Evolutionary conservation across 495 filamentous ascomycete species (phyloP).

Genomic region (Hypoxylon subgilvum): DNA sequence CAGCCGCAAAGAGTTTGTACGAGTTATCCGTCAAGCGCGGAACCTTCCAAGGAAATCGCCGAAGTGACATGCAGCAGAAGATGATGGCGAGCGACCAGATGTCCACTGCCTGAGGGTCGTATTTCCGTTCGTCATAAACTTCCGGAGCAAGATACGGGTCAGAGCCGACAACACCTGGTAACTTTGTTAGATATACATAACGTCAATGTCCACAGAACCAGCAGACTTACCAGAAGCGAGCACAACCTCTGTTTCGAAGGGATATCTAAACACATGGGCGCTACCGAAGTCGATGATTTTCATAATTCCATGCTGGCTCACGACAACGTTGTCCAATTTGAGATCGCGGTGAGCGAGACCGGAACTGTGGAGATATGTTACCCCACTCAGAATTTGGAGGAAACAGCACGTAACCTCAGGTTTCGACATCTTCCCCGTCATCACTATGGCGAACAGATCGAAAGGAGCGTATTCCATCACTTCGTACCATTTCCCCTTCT

Average conservation of each 20-base stretch:
- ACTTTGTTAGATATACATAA: slow-evolving; percentile 16
- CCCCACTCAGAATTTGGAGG: slow-evolving; percentile 91
- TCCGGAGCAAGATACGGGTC: slow-evolving; percentile 97
- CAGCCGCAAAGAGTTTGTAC: slow-evolving; percentile 86
- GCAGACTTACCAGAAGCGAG: slow-evolving; percentile 76
- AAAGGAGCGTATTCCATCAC: slow-evolving; percentile 99
- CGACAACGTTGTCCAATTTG: slow-evolving; percentile 97
- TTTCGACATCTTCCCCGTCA: slow-evolving; percentile 97
- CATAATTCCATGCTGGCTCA: slow-evolving; percentile 97
- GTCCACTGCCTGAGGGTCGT: slow-evolving; percentile 92
- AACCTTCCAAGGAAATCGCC: slow-evolving; percentile 97
- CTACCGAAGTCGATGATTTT: slow-evolving; percentile 99
- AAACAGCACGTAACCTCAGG: slow-evolving; percentile 91
- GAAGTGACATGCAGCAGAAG: slow-evolving; percentile 97
- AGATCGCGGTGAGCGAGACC: slow-evolving; percentile 94
- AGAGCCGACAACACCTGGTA: slow-evolving; percentile 91
- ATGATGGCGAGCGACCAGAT: slow-evolving; percentile 99
- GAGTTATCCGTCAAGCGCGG: slow-evolving; percentile 91
- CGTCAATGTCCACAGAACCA: not conserved
- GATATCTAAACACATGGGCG: slow-evolving; percentile 94
- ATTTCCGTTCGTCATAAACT: slow-evolving; percentile 92
- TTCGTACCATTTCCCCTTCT: slow-evolving; percentile 95
- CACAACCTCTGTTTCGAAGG: slow-evolving; percentile 92
- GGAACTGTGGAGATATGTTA: slow-evolving; percentile 98
- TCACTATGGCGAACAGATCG: slow-evolving; percentile 97